Percentiles rank a stretch among this genome's conserved stretches.
Evolutionary conservation across 140 eudicot species (phyloP).

Genomic region (Stevia rebaudiana): DNA sequence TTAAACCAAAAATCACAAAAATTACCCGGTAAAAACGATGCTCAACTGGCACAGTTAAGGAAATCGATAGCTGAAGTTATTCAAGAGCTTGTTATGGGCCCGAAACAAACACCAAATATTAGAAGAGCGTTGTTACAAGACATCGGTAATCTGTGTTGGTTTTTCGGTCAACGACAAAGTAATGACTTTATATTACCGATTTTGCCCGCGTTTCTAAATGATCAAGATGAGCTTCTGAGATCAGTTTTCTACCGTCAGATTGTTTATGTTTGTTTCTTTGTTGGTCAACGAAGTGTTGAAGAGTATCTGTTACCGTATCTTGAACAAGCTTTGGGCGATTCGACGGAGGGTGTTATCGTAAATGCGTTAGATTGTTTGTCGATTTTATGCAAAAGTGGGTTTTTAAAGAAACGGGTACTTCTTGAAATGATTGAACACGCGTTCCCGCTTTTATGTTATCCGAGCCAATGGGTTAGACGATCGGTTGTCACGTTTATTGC

Average conservation of each 20-base stretch:
- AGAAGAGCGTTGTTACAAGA: constrained; percentile 91
- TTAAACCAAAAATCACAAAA: constrained; percentile 39
- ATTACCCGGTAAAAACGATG: constrained; percentile 44
- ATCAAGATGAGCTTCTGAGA: constrained; percentile 80
- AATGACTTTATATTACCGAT: constrained; percentile 84
- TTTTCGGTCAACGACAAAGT: constrained; percentile 91
- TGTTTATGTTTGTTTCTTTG: constrained; percentile 82
- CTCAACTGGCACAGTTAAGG: constrained; percentile 74
- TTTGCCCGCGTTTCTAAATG: constrained; percentile 90
- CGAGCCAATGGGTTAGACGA: constrained; percentile 97
- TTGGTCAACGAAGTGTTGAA: constrained; percentile 96
- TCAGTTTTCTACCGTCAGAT: constrained; percentile 84
- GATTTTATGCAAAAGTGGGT: constrained; percentile 62
- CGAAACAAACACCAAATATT: constrained; percentile 93
- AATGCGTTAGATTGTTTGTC: constrained; percentile 79
- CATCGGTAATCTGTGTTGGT: constrained; percentile 90
- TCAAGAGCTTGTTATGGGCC: constrained; percentile 99
- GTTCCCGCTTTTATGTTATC: constrained; percentile 78
- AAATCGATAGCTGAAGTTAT: constrained; percentile 92
- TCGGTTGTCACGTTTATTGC: constrained; percentile 73
- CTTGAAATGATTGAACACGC: constrained; percentile 91
- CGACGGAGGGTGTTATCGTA: constrained; percentile 79
- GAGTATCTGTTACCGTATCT: constrained; percentile 93
- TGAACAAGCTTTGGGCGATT: constrained; percentile 86
- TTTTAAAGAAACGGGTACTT: constrained; percentile 59